phyloP scores from a whole-genome alignment of 2,329 filamentous ascomycete species.

The Pseudogymnoascus sp. region DNA sequence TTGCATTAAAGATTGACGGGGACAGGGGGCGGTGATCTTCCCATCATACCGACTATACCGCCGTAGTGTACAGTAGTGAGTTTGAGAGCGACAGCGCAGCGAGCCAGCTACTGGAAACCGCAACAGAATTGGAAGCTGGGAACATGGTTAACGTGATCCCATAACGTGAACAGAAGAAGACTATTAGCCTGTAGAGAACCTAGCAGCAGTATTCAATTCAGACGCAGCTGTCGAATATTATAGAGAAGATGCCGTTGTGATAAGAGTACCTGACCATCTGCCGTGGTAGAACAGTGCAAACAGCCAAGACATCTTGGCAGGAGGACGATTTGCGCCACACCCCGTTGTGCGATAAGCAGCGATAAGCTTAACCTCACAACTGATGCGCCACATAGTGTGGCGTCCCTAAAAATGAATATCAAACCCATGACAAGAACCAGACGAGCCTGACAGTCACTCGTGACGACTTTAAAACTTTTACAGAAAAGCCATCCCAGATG shows the following conservation, averaged over 20 bases:
- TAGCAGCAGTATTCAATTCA: neutral
- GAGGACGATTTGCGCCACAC: neutral
- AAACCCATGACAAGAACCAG: neutral
- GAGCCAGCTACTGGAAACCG: neutral
- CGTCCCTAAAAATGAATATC: constrained; percentile 4
- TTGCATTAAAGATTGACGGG: neutral
- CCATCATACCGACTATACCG: constrained; percentile 1
- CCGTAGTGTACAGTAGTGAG: neutral
- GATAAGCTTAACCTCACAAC: constrained; percentile 3
- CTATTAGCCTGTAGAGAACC: neutral
- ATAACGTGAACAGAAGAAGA: neutral
- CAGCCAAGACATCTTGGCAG: constrained; percentile 8
- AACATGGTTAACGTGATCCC: neutral
- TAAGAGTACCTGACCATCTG: neutral
- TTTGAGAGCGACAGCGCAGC: neutral
- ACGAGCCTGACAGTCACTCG: neutral
- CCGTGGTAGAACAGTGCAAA: neutral
- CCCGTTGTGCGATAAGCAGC: neutral
- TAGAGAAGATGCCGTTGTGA: neutral
- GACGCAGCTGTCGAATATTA: neutral
- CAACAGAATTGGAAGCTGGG: neutral
- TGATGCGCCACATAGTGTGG: neutral
- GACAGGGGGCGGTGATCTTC: neutral
- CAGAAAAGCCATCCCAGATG: neutral
- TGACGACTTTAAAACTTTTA: neutral